phyloP scores from a whole-genome alignment of 2,329 filamentous ascomycete genomes.

The Sarocladium strictum region DNA sequence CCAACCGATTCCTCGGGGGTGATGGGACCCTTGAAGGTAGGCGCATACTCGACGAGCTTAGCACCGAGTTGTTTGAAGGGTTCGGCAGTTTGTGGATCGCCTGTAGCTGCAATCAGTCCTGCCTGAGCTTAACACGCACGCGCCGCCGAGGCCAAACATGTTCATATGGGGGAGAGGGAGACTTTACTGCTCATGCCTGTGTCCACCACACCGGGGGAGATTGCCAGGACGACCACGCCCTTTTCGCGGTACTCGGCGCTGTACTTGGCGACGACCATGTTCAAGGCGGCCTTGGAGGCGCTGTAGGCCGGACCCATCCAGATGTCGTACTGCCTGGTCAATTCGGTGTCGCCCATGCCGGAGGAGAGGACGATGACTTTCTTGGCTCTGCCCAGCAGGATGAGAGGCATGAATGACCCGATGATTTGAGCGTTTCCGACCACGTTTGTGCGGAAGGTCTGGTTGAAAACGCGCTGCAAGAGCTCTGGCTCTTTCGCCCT shows the following conservation, averaged over 20 bases:
- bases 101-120: not conserved
- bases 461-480: slow-evolving; percentile 8
- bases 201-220: slow-evolving; percentile 12
- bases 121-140: too few species aligned
- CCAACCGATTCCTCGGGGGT: slow-evolving; percentile 29
- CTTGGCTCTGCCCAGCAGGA: slow-evolving; percentile 41
- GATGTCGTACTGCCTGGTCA: slow-evolving; percentile 30
- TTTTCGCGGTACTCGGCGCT: slow-evolving; percentile 38
- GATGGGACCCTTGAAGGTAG: slow-evolving; percentile 28
- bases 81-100: slow-evolving; percentile 16
- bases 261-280: slow-evolving; percentile 46
- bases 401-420: slow-evolving; percentile 44
- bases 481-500: not conserved
- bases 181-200: not conserved
- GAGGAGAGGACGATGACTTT: slow-evolving; percentile 41
- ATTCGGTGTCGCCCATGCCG: slow-evolving; percentile 38
- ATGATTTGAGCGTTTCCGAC: slow-evolving; percentile 43
- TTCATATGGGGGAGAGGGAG: not conserved
- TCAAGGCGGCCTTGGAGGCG: slow-evolving; percentile 41
- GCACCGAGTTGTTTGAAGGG: slow-evolving; percentile 17
- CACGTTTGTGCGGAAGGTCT: slow-evolving; percentile 39
- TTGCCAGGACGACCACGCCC: slow-evolving; percentile 41
- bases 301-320: slow-evolving; percentile 32
- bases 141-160: too few species aligned
- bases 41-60: slow-evolving; percentile 30